A percentile compares a stretch with the other conserved stretches of the same genome.
Evolutionary conservation across 441 rosid species (phyloP).

Genomic region (Corymbia calophylla): DNA sequence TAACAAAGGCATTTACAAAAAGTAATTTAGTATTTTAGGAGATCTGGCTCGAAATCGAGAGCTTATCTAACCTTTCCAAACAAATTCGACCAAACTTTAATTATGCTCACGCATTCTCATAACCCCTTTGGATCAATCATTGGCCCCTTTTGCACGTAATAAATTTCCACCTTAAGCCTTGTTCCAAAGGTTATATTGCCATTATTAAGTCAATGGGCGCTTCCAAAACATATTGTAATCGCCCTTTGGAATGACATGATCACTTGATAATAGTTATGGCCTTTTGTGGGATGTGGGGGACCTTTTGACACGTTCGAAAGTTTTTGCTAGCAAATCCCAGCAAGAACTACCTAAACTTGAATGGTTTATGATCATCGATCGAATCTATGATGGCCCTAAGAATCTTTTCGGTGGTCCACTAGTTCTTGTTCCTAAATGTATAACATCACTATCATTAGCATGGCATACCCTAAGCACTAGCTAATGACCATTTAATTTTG

Average conservation of each 20-base stretch:
- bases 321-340: background rate
- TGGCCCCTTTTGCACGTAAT: background rate
- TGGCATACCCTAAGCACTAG: background rate
- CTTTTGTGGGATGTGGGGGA: background rate
- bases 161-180: background rate
- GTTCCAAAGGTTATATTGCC: background rate
- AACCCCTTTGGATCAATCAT: background rate
- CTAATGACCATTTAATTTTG: background rate
- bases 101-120: background rate
- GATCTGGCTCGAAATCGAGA: background rate
- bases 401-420: slow-evolving; percentile 24
- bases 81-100: background rate
- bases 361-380: slow-evolving; percentile 17
- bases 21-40: background rate
- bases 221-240: background rate
- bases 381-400: slow-evolving; percentile 8
- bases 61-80: background rate
- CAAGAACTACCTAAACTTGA: background rate
- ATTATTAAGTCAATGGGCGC: background rate
- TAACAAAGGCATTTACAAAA: background rate
- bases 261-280: background rate
- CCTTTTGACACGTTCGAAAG: slow-evolving; percentile 15
- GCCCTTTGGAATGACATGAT: background rate
- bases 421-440: background rate
- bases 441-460: background rate